Percentiles rank a stretch among this genome's conserved stretches.
Evolutionary conservation across 768 basidiomycete species (phyloP).

Genomic region (Royoungia palumana): DNA sequence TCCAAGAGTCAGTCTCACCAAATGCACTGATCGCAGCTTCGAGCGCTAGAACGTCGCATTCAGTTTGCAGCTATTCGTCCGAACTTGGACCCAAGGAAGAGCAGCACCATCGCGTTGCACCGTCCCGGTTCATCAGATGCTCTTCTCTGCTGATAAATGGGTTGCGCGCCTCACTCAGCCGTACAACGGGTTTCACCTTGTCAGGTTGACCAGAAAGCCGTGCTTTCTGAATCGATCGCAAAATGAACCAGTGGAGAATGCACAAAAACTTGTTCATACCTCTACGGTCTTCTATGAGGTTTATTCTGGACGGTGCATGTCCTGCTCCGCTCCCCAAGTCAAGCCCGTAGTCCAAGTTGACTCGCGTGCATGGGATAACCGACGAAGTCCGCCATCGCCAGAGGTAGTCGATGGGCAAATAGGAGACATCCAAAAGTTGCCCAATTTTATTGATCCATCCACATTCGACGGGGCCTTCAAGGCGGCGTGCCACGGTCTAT

Average conservation of each 20-base stretch:
- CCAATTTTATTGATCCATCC: slow-evolving; percentile 50
- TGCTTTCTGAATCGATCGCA: slow-evolving; percentile 47
- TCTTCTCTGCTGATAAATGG: slow-evolving; percentile 74
- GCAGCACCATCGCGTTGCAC: slow-evolving; percentile 78
- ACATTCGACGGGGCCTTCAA: slow-evolving; percentile 60
- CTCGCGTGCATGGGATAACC: slow-evolving; percentile 64
- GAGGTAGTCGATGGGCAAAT: slow-evolving; percentile 9
- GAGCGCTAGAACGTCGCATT: slow-evolving; percentile 47
- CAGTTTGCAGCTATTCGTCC: slow-evolving; percentile 34
- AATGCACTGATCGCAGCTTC: slow-evolving; percentile 61
- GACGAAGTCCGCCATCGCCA: slow-evolving; percentile 41
- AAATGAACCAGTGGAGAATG: not conserved
- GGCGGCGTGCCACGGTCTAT: slow-evolving; percentile 68
- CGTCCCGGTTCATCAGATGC: slow-evolving; percentile 82
- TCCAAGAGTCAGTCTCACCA: slow-evolving; percentile 63
- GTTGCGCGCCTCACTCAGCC: slow-evolving; percentile 47
- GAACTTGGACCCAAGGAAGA: slow-evolving; percentile 85
- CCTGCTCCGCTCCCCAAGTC: slow-evolving; percentile 30
- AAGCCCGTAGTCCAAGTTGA: slow-evolving; percentile 74
- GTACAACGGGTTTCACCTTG: slow-evolving; percentile 53
- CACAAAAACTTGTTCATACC: slow-evolving; percentile 37
- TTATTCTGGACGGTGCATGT: slow-evolving; percentile 33
- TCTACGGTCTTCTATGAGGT: slow-evolving; percentile 79
- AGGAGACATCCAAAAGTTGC: slow-evolving; percentile 37
- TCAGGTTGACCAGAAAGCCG: slow-evolving; percentile 65